A percentile compares a stretch with the other conserved stretches of the same genome.
These are phyloP conservation scores for Orbilia brochopaga DNA, from an alignment of 2,329 filamentous ascomycete species.

Conservation along the genomic window DNA sequence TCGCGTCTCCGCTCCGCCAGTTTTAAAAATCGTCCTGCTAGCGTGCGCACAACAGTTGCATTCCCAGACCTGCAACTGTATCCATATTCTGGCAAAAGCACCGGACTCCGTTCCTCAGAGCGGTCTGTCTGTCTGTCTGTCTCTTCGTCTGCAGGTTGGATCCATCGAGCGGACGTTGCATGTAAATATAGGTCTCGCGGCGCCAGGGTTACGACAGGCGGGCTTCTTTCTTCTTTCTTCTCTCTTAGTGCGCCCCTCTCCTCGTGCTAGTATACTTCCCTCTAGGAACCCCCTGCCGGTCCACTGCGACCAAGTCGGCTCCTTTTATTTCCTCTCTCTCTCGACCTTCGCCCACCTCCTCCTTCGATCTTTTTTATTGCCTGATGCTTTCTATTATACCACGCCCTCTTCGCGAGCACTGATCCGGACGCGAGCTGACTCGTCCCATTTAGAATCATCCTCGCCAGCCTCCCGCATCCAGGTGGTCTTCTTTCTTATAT, in stretches of 20 bases:
- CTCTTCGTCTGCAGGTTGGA: not conserved
- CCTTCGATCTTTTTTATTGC: too few relatives aligned
- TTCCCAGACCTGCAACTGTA: too few relatives aligned
- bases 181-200: constrained; percentile 6
- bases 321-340: constrained; percentile 63
- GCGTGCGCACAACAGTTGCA: too few relatives aligned
- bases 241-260: not conserved
- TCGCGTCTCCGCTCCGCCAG: too few relatives aligned
- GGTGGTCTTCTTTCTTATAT: too few relatives aligned
- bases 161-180: constrained; percentile 8
- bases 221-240: constrained; percentile 1
- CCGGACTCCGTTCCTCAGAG: not conserved
- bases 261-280: too few relatives aligned
- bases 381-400: too few relatives aligned
- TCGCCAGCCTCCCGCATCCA: too few relatives aligned
- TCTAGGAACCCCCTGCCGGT: constrained; percentile 63
- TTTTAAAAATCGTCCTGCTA: too few relatives aligned
- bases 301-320: constrained; percentile 62
- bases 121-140: too few relatives aligned
- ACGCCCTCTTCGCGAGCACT: too few relatives aligned
- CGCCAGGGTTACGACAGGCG: not conserved
- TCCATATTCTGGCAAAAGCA: not conserved
- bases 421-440: constrained; percentile 64
- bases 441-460: too few relatives aligned
- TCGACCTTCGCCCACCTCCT: constrained; percentile 65